Evolutionary conservation across 129 eudicot species (phyloP), one percentile per base, ranked within the genome.

Genomic region (Chrysanthemum makinoi): DNA sequence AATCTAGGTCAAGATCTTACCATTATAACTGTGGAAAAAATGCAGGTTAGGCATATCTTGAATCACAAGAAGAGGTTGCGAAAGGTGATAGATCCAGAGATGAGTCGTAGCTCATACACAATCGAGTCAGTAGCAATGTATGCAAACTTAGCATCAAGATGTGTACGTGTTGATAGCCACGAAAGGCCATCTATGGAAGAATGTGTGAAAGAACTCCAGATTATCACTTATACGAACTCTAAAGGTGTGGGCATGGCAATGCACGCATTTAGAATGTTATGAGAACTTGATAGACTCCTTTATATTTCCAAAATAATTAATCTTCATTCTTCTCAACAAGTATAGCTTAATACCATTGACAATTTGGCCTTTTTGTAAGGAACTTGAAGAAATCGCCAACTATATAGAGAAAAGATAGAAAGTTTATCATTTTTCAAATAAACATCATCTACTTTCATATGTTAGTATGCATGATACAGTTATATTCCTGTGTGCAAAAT

Each of bases 181-280:
- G 86, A 89, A 71, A 87, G 98, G 76, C 98, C 98, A 46, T 85
- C 95, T n/a, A 94, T 94, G 96, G 85, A 80, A 72, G 97, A 86
- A 63, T 94, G 98, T 49, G 91, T 86, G 62, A 94, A 86, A 72
- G 97, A 94, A 75, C 97, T 94, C 57, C 98, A 89, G 66, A 73
- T 85, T 46, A 87, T 89, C 72, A 65, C 79, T 60, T 75, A 77
- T 82, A 86, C 88, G 58, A 94, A 94, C 72, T 71, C 96, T 61
- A 94, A 94, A 94, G 91, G 96, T 66, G 47, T 86, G 58, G 82
- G 87, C 59, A 94, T 89, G 98, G 53, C 96, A 33, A 70, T 87
- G 88, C 97, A 87, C 72, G 52, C 93, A 8, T 78, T 87, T 47
- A 88, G 98, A 82, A 85, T 89, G 96, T 59, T 94, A 76, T 94